These are phyloP conservation scores for Yarrowia sp. DNA, from an alignment of 805 yeast genomes.

Conservation along the genomic window DNA sequence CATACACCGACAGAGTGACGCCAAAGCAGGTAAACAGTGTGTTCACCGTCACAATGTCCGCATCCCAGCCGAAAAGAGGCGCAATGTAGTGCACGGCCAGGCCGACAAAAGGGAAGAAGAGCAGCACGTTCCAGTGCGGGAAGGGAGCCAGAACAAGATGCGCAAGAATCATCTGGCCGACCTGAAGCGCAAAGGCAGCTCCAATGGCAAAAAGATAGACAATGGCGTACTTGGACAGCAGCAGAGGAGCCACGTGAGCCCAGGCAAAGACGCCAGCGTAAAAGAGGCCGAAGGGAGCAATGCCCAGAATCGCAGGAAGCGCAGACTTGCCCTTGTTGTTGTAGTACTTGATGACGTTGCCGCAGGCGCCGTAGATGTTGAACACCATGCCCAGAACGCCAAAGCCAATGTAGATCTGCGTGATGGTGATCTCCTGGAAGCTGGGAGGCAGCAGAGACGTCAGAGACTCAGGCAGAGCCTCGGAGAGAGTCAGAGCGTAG, in stretches of 20 bases:
- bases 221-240: slow-evolving; percentile 42
- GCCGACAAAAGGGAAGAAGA: slow-evolving; percentile 50
- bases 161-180: slow-evolving; percentile 86
- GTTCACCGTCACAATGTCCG: slow-evolving; percentile 46
- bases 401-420: slow-evolving; percentile 47
- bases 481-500: slow-evolving; percentile 54
- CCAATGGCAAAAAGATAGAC: slow-evolving; percentile 72
- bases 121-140: slow-evolving; percentile 67
- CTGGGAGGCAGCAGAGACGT: not conserved
- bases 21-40: slow-evolving; percentile 74
- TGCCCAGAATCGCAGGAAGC: slow-evolving; percentile 48
- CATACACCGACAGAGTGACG: slow-evolving; percentile 65
- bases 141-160: slow-evolving; percentile 78
- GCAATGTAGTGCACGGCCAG: slow-evolving; percentile 34
- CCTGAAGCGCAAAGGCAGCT: slow-evolving; percentile 71
- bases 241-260: slow-evolving; percentile 48
- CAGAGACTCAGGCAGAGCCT: slow-evolving; percentile 6
- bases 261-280: slow-evolving; percentile 50
- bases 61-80: slow-evolving; percentile 36
- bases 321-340: slow-evolving; percentile 31
- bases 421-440: slow-evolving; percentile 31
- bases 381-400: slow-evolving; percentile 61
- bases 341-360: slow-evolving; percentile 51
- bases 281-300: slow-evolving; percentile 65
- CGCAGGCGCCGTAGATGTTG: slow-evolving; percentile 65